A percentile compares a stretch with the other conserved stretches of the same genome.
Evolutionary conservation across 1,139 yeast genomes (phyloP).

Genomic region (Kurtzmaniella natalensis): DNA sequence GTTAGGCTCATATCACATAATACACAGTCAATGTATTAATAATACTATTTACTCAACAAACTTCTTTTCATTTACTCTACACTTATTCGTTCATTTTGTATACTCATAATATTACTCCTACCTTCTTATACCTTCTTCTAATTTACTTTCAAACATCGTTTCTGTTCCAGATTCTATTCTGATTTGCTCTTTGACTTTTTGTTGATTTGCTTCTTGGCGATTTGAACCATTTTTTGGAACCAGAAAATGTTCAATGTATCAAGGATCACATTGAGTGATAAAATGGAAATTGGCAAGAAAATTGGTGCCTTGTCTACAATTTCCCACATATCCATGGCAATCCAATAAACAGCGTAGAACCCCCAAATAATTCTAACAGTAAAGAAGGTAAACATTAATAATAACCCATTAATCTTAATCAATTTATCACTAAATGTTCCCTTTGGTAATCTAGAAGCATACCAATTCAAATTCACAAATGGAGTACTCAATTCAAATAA

Average conservation of each 20-base stretch:
- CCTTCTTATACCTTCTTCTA: too few species aligned
- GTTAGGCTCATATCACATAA: too few species aligned
- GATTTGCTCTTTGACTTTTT: conserved; percentile 1
- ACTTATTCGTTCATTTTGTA: too few species aligned
- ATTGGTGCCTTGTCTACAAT: conserved; percentile 26
- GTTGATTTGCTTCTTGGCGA: conserved; percentile 51
- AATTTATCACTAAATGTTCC: conserved; percentile 48
- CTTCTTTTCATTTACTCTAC: too few species aligned
- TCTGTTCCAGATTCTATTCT: background rate
- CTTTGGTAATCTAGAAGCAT: conserved; percentile 68
- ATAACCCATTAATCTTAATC: conserved; percentile 63
- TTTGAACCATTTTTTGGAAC: conserved; percentile 79
- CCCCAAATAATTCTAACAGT: conserved; percentile 83
- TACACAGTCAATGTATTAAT: too few species aligned
- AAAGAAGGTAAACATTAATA: conserved; percentile 69
- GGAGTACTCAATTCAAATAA: conserved; percentile 92
- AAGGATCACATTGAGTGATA: conserved; percentile 60
- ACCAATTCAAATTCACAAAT: conserved; percentile 89
- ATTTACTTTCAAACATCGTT: too few species aligned
- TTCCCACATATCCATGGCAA: conserved; percentile 51
- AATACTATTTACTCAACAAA: too few species aligned
- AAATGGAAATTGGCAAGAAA: conserved; percentile 37
- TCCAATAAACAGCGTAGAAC: conserved; percentile 57
- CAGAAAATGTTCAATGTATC: conserved; percentile 68
- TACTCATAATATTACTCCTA: too few species aligned